These are phyloP conservation scores for Colletotrichum zoysiae DNA, from an alignment of 2,329 filamentous ascomycete genomes.

Conservation along the genomic window DNA sequence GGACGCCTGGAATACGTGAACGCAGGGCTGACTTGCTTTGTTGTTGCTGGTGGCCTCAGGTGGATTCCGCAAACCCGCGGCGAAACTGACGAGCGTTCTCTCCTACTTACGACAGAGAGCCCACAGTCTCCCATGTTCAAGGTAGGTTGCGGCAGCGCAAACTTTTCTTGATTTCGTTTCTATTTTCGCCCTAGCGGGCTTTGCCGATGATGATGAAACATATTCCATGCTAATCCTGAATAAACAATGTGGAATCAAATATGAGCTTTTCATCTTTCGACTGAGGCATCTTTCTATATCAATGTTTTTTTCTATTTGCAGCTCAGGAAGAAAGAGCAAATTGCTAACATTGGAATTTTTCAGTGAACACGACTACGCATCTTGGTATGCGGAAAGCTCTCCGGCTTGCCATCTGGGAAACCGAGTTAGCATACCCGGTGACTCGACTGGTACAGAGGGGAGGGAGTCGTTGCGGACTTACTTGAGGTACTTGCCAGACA, in stretches of 20 bases:
- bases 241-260: slow-evolving; percentile 73
- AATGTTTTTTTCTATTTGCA: slow-evolving; percentile 47
- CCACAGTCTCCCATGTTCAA: slow-evolving; percentile 21
- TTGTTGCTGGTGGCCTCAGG: neutral
- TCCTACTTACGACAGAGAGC: neutral
- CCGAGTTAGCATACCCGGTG: slow-evolving; percentile 45
- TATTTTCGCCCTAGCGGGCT: slow-evolving; percentile 41
- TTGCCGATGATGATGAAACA: slow-evolving; percentile 73
- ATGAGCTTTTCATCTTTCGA: slow-evolving; percentile 89
- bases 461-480: slow-evolving; percentile 55
- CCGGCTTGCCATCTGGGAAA: slow-evolving; percentile 63
- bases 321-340: slow-evolving; percentile 38
- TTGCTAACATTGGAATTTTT: slow-evolving; percentile 43
- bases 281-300: slow-evolving; percentile 63
- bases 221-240: slow-evolving; percentile 87
- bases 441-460: too few species aligned
- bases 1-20: neutral
- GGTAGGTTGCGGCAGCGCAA: slow-evolving; percentile 45
- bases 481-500: slow-evolving; percentile 83
- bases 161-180: slow-evolving; percentile 23
- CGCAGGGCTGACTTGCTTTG: neutral
- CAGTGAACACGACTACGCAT: slow-evolving; percentile 38
- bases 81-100: neutral
- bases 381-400: slow-evolving; percentile 67
- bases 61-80: too few species aligned